Percentiles rank a stretch among this genome's conserved stretches.
These are phyloP conservation scores for Viridothelium virens DNA, from an alignment of 495 filamentous ascomycete species.

Conservation along the genomic window DNA sequence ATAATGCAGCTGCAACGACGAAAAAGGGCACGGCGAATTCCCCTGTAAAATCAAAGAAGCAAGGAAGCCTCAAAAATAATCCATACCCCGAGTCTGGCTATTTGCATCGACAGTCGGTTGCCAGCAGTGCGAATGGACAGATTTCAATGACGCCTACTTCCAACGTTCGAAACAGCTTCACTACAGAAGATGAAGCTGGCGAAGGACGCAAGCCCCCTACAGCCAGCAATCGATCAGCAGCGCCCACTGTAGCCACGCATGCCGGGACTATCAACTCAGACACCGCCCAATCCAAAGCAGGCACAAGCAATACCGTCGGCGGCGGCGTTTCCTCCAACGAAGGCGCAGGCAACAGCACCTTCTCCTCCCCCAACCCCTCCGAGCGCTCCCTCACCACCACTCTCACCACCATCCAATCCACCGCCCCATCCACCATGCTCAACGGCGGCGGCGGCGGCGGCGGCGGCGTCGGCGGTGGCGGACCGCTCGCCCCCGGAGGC, in stretches of 20 bases:
- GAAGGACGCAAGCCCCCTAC: constrained; percentile 43
- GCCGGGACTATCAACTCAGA: constrained; percentile 66
- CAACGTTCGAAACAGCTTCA: constrained; percentile 35
- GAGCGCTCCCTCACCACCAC: constrained; percentile 89
- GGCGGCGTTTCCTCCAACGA: constrained; percentile 57
- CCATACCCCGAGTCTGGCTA: constrained; percentile 68
- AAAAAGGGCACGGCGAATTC: constrained; percentile 34
- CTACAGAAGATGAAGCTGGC: constrained; percentile 45
- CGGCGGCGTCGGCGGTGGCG: no score
- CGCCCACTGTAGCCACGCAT: constrained; percentile 75
- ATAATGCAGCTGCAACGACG: constrained; percentile 41
- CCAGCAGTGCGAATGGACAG: constrained; percentile 44
- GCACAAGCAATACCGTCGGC: constrained; percentile 58
- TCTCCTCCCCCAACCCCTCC: constrained; percentile 88
- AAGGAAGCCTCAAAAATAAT: constrained; percentile 60
- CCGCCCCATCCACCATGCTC: constrained; percentile 58
- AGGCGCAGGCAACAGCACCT: constrained; percentile 68
- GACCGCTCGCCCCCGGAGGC: no score
- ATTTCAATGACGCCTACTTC: constrained; percentile 48
- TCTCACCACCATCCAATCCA: constrained; percentile 90
- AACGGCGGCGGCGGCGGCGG: constrained; percentile 34
- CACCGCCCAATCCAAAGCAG: constrained; percentile 68
- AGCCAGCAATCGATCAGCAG: constrained; percentile 59
- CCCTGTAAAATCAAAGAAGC: constrained; percentile 54
- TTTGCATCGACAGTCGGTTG: constrained; percentile 33